Base-by-base conservation (phyloP, 2,329 filamentous ascomycete genomes). In the Aspergillus ruber region DNA sequence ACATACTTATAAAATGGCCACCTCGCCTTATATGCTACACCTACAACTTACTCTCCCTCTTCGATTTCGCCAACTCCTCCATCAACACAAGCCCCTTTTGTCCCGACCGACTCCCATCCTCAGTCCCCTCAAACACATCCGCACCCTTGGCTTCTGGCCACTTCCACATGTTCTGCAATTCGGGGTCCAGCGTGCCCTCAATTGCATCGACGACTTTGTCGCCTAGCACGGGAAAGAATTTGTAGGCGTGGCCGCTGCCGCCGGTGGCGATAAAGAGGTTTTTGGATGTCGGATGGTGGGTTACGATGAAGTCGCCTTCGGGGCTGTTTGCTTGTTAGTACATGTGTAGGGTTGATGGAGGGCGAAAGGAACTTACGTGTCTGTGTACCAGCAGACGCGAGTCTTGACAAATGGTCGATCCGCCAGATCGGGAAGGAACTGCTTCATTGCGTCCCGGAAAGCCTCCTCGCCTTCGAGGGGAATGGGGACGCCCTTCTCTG, bases 371-470 rank as follows among this genome's bases (percentile, higher is more conserved):
- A 64, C 68, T 56, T 62, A 72, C 56, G 85, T 89, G 68, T 89
- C 85, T 4, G 81, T 82, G 63, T 89, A 89, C 85, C 85, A 89
- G 70, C 85, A 89, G 45, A 88, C 68, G 20, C 83, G 74, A 2
- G 81, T 84, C 45, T 74, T 71, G 49, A 69, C 68, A 70, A 86
- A 88, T 1, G 80, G 78, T 21, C 85, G 73, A 20, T 76, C 72
- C 43, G 74, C 74, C 15, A 87, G 72, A 8, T 74, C 73, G 1
- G 85, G 82, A 4, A 87, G 72, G 56, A 86, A 76, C 50, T 81
- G 74, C 10, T 67, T 71, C 21, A 90, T 68, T 1, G 79, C 85
- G 1, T 70, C 66, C 20, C 85, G 79, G 54, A 88, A 79, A 20
- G 79, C 81, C 18, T 68, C 60, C 50, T 83, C 77, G 35, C 80